phyloP scores from a whole-genome alignment of 2,329 filamentous ascomycete species.

The Magnaporthiopsis incrustans region DNA sequence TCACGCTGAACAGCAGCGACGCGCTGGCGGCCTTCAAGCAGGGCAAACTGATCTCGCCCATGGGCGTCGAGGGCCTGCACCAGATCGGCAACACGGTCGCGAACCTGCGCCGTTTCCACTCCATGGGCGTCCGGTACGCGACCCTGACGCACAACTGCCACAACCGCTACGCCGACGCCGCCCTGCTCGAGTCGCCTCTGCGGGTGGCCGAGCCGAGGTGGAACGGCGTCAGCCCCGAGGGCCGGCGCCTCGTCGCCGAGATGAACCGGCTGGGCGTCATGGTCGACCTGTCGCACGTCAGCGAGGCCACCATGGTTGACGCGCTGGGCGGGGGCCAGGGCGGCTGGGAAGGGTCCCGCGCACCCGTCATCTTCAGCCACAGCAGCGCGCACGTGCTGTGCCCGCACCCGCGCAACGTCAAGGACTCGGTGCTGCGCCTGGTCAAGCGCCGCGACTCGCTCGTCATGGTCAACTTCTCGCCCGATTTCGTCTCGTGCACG shows the following conservation, averaged over 20 bases:
- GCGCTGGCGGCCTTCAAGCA: conserved; percentile 53
- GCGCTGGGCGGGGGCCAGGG: conserved; percentile 56
- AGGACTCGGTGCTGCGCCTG: conserved; percentile 70
- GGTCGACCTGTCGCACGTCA: conserved; percentile 75
- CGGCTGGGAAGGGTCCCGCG: conserved; percentile 62
- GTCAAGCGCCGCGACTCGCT: conserved; percentile 67
- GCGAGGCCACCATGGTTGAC: conserved; percentile 76
- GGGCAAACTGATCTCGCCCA: conserved; percentile 64
- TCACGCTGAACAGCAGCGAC: conserved; percentile 45
- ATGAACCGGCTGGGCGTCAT: conserved; percentile 96
- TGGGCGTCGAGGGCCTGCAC: conserved; percentile 82
- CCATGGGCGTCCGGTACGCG: conserved; percentile 75
- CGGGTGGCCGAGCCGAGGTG: conserved; percentile 50
- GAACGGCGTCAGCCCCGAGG: conserved; percentile 65
- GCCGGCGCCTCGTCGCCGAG: conserved; percentile 64
- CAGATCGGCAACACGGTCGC: conserved; percentile 82
- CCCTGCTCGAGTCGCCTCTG: conserved; percentile 49
- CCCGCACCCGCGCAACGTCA: conserved; percentile 84
- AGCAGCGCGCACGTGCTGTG: conserved; percentile 75
- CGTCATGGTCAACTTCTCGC: conserved; percentile 87
- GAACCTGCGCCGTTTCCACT: conserved; percentile 67
- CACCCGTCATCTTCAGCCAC: conserved; percentile 85
- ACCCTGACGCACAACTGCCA: conserved; percentile 93
- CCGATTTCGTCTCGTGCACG: conserved; percentile 73
- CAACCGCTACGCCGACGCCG: conserved; percentile 82